Percentiles rank a stretch among this genome's conserved stretches.
phyloP scores from a whole-genome alignment of 352 stramenopile species.

The Pythium chondricola region DNA sequence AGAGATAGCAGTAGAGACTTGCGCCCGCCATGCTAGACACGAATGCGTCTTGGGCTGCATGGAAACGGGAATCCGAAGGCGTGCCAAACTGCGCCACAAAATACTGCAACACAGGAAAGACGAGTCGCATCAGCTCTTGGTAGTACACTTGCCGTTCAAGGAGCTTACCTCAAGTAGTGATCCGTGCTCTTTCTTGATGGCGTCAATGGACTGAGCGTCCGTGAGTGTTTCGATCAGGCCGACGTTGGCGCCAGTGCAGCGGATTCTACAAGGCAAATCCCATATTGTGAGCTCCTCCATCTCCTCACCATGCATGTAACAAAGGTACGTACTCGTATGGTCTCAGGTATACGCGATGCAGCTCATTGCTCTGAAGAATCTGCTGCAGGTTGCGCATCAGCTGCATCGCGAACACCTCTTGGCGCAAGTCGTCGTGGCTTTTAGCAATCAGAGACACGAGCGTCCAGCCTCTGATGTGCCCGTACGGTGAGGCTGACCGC shows the following conservation, averaged over 20 bases:
- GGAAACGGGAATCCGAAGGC: conserved; percentile 37
- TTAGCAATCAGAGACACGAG: conserved; percentile 35
- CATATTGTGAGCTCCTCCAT: background rate
- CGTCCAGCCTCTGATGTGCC: conserved; percentile 23
- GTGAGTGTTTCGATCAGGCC: conserved; percentile 90
- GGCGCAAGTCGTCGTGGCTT: conserved; percentile 33
- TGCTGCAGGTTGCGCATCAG: conserved; percentile 22
- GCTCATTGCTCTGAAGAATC: conserved; percentile 26
- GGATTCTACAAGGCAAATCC: conserved; percentile 37
- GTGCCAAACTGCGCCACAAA: conserved; percentile 41
- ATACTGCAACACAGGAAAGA: conserved; percentile 12
- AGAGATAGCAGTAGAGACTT: conserved; percentile 90
- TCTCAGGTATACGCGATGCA: conserved; percentile 25
- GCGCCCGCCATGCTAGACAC: conserved; percentile 88
- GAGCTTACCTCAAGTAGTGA: conserved; percentile 66
- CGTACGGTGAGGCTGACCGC: conserved; percentile 15
- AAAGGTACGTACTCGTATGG: conserved; percentile 24
- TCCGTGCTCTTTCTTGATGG: conserved; percentile 77
- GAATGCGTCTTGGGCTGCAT: conserved; percentile 85
- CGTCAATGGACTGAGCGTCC: conserved; percentile 90
- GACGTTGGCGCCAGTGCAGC: conserved; percentile 82
- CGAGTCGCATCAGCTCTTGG: background rate
- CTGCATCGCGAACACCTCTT: conserved; percentile 35
- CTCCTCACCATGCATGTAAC: background rate
- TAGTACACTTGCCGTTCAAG: conserved; percentile 68